phyloP scores from a whole-genome alignment of 2,329 filamentous ascomycete species.

The Penicillium sp. region DNA sequence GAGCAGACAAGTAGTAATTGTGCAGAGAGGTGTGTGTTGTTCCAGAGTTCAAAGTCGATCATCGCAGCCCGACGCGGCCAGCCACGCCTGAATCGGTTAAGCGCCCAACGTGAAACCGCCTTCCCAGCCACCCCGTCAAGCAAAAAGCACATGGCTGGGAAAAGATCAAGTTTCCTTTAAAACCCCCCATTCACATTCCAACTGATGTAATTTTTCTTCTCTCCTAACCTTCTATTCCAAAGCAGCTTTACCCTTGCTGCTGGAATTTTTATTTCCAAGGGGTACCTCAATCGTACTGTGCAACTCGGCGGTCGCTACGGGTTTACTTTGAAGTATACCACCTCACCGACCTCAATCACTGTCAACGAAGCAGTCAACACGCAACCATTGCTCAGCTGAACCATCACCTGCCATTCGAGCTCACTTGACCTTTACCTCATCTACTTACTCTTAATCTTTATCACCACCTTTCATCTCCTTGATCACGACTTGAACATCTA shows the following conservation, averaged over 20 bases:
- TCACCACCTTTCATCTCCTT: background rate
- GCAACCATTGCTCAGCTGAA: background rate
- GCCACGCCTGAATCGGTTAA: background rate
- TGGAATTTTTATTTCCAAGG: background rate
- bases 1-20: background rate
- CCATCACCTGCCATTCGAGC: background rate
- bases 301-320: background rate
- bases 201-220: constrained; percentile 5
- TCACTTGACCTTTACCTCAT: background rate
- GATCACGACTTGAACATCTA: background rate
- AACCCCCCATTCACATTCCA: constrained; percentile 15
- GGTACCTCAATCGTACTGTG: background rate
- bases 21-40: background rate
- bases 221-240: background rate
- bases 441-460: no score
- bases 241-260: background rate
- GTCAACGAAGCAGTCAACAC: background rate
- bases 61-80: background rate
- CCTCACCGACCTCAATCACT: background rate
- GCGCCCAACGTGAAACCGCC: background rate
- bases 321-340: constrained; percentile 3
- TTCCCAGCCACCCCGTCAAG: constrained; percentile 20
- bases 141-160: constrained; percentile 27
- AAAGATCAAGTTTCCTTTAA: constrained; percentile 11
- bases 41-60: background rate